Evolutionary conservation across 768 basidiomycete species (phyloP).

Genomic region (Clathrus columnatus): DNA sequence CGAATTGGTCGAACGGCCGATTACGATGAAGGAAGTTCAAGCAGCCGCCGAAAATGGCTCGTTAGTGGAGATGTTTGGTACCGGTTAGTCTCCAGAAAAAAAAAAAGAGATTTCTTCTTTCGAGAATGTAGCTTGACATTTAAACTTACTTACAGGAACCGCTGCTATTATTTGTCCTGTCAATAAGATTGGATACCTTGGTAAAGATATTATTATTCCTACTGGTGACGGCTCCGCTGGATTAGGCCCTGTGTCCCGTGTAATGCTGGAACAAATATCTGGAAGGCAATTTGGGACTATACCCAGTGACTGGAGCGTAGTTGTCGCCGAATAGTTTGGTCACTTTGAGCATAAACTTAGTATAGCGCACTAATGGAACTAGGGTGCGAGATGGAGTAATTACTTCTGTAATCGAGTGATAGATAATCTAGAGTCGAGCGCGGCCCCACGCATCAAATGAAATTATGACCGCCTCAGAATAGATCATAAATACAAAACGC

Average conservation of each 20-base stretch:
- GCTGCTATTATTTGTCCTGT: slow-evolving; percentile 47
- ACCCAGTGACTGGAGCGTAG: slow-evolving; percentile 71
- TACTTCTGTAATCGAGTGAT: too few species aligned
- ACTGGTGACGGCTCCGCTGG: slow-evolving; percentile 47
- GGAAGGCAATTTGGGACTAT: slow-evolving; percentile 71
- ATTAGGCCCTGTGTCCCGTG: slow-evolving; percentile 58
- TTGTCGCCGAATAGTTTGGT: slow-evolving; percentile 28
- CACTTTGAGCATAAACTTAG: too few species aligned
- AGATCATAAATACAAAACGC: too few species aligned
- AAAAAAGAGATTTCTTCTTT: background rate
- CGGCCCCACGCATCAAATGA: too few species aligned
- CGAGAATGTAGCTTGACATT: background rate
- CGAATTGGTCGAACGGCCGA: slow-evolving; percentile 54
- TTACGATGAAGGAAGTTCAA: slow-evolving; percentile 72
- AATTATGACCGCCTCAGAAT: too few species aligned
- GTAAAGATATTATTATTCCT: slow-evolving; percentile 45
- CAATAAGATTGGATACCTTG: slow-evolving; percentile 50
- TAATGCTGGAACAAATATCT: slow-evolving; percentile 40
- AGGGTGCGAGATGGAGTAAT: too few species aligned
- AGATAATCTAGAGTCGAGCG: too few species aligned
- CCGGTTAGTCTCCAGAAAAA: slow-evolving; percentile 20
- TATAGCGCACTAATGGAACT: too few species aligned
- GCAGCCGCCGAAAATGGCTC: slow-evolving; percentile 32
- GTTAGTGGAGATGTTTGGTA: slow-evolving; percentile 43
- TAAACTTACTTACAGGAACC: slow-evolving; percentile 26